A percentile compares a stretch with the other conserved stretches of the same genome.
Evolutionary conservation across 2,329 filamentous ascomycete genomes (phyloP).

Genomic region (Diaporthe citriasiana): DNA sequence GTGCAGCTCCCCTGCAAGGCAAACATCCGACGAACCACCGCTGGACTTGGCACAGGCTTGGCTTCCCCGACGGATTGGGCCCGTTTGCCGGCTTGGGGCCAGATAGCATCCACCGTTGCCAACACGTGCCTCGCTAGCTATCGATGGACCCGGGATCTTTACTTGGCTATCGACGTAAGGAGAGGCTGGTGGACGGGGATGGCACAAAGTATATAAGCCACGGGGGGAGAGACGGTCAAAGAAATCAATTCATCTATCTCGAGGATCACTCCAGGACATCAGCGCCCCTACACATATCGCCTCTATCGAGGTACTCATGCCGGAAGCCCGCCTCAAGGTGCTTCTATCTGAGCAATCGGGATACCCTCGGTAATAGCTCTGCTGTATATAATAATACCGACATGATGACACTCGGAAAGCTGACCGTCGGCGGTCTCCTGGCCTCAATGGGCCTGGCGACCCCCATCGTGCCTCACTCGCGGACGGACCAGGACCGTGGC

Average conservation of each 20-base stretch:
- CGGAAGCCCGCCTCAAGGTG: not conserved
- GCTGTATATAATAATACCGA: not conserved
- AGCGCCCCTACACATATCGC: not conserved
- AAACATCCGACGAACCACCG: slow-evolving; percentile 23
- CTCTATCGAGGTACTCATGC: not conserved
- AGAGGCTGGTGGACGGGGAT: slow-evolving; percentile 6
- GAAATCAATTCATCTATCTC: not conserved
- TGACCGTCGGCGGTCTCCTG: slow-evolving; percentile 19
- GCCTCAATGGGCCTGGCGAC: slow-evolving; percentile 11
- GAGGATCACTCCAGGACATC: not conserved
- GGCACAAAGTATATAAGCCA: not conserved
- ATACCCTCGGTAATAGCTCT: slow-evolving; percentile 9
- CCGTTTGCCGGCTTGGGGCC: slow-evolving; percentile 3
- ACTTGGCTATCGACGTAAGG: not conserved
- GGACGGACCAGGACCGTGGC: not conserved
- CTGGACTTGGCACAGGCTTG: slow-evolving; percentile 27
- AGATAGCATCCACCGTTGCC: slow-evolving; percentile 11
- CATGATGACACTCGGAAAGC: slow-evolving; percentile 12
- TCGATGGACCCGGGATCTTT: slow-evolving; percentile 5
- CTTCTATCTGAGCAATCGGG: slow-evolving; percentile 2
- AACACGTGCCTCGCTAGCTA: slow-evolving; percentile 33
- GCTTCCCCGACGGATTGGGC: slow-evolving; percentile 17
- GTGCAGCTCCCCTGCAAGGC: not conserved
- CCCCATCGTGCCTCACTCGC: slow-evolving; percentile 22
- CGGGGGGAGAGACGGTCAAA: not conserved